A percentile compares a stretch with the other conserved stretches of the same genome.
Conservation (phyloP, 192 early-diverging fungal genomes). For the Gryganskiella cystojenkinii region DNA sequence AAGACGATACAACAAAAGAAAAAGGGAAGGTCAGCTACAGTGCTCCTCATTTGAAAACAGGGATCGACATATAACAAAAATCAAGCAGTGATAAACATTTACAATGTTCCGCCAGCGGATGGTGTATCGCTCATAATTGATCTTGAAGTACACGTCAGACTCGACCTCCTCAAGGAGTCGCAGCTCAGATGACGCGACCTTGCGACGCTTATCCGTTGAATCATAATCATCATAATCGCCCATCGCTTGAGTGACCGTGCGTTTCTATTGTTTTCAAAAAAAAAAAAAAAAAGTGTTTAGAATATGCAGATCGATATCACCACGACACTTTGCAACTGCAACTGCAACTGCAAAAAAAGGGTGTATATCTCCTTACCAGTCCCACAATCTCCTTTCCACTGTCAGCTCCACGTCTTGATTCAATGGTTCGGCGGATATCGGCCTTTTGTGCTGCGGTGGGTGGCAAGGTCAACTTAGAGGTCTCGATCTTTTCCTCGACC, state of each 20-base stretch:
- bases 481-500: slow-evolving; percentile 67
- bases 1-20: not conserved
- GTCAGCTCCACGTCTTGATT: slow-evolving; percentile 51
- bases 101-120: slow-evolving; percentile 73
- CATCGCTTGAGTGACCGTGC: slow-evolving; percentile 26
- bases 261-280: slow-evolving; percentile 36
- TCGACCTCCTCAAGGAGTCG: slow-evolving; percentile 57
- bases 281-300: not conserved
- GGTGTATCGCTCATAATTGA: slow-evolving; percentile 74
- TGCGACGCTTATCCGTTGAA: slow-evolving; percentile 27
- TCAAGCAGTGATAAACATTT: not conserved
- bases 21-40: not conserved
- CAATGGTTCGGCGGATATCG: slow-evolving; percentile 57
- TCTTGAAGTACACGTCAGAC: slow-evolving; percentile 68
- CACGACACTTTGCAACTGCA: not conserved
- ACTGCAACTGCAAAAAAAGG: not conserved
- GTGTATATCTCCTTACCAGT: slow-evolving; percentile 50
- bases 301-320: not conserved
- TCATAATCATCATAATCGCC: slow-evolving; percentile 6
- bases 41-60: not conserved
- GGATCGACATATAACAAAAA: not conserved
- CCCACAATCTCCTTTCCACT: slow-evolving; percentile 63
- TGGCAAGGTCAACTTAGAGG: slow-evolving; percentile 62
- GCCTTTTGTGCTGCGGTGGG: slow-evolving; percentile 73
- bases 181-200: slow-evolving; percentile 15